A percentile compares a stretch with the other conserved stretches of the same genome.
Conservation (phyloP, 176 grass and related monocot species). For the Alloteropsis semialata region DNA sequence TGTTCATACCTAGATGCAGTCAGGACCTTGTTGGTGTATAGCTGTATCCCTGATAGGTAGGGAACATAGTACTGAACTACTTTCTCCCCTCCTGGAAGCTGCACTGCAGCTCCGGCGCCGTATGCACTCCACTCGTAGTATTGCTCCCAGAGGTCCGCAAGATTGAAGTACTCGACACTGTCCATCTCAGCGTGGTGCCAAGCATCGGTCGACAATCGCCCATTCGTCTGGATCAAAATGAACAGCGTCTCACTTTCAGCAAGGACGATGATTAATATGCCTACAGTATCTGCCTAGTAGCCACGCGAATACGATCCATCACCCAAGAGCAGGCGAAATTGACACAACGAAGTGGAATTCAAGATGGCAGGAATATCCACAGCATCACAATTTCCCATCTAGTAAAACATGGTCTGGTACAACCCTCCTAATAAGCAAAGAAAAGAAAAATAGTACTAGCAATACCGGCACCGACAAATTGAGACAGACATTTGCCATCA, state of each 20-base stretch:
- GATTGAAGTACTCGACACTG: slow-evolving; percentile 60
- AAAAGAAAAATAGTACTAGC: neutral
- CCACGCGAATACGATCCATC: neutral
- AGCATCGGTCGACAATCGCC: neutral
- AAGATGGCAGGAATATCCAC: slow-evolving; percentile 4
- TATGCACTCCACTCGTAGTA: slow-evolving; percentile 82
- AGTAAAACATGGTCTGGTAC: neutral
- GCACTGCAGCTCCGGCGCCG: slow-evolving; percentile 52
- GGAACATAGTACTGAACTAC: slow-evolving; percentile 78
- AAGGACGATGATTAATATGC: neutral
- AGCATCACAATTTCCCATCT: slow-evolving; percentile 8
- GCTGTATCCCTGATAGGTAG: slow-evolving; percentile 78
- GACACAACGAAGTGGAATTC: slow-evolving; percentile 21
- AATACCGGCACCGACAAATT: neutral
- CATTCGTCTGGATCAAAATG: slow-evolving; percentile 45
- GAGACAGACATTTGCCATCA: neutral
- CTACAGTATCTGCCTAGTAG: neutral
- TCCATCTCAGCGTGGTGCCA: slow-evolving; percentile 42
- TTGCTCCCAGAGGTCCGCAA: slow-evolving; percentile 72
- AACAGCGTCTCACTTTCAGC: slow-evolving; percentile 10
- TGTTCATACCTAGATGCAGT: slow-evolving; percentile 48
- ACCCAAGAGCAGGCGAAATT: neutral
- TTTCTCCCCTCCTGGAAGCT: slow-evolving; percentile 45
- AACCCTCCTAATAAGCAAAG: neutral
- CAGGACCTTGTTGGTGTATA: slow-evolving; percentile 63